phyloP scores from a whole-genome alignment of 768 basidiomycete genomes.

The Serendipita sp. region DNA sequence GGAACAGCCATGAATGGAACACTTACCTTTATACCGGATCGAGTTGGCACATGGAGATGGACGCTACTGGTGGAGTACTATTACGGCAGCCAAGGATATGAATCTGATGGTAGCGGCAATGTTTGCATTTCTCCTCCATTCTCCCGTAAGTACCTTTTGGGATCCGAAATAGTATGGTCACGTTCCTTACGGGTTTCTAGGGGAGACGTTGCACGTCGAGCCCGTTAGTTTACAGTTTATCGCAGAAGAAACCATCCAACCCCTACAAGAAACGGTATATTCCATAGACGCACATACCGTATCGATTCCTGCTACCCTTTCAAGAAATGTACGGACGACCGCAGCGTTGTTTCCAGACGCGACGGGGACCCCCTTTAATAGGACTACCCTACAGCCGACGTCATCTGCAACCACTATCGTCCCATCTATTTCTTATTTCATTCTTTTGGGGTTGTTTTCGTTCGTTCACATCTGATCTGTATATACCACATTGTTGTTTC shows the following conservation, averaged over 20 bases:
- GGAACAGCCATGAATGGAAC: background rate
- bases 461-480: no score
- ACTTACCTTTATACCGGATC: background rate
- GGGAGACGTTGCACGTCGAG: background rate
- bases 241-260: background rate
- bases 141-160: background rate
- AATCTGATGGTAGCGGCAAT: background rate
- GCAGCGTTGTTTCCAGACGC: background rate
- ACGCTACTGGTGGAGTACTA: background rate
- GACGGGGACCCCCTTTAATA: background rate
- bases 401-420: no score
- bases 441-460: no score
- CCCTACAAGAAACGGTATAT: background rate
- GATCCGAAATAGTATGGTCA: background rate
- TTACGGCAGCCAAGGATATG: background rate
- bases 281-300: background rate
- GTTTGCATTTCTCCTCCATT: background rate
- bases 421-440: no score
- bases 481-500: no score
- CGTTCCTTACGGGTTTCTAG: background rate
- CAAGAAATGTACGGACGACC: background rate
- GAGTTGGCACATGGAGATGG: background rate
- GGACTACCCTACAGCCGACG: background rate
- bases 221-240: background rate
- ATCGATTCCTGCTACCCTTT: background rate